Evolutionary conservation across 2,329 filamentous ascomycete species (phyloP), one percentile per base, ranked within the genome.

Genomic region (Sporothrix luriei): DNA sequence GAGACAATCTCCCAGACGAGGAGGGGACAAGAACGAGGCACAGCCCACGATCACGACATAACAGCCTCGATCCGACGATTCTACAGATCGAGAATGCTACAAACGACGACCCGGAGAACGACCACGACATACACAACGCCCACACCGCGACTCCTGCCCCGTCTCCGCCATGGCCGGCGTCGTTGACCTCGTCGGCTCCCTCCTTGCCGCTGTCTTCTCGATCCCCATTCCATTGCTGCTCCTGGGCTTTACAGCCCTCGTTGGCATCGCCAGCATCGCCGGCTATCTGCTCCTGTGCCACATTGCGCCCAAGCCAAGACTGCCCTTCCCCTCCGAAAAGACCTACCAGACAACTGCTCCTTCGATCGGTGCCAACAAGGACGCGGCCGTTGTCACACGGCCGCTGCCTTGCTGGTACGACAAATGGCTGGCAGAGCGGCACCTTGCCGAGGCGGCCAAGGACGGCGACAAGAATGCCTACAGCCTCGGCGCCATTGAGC

Each of bases 341-440:
- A 88, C 85, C 49, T 99, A 94, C 82, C 85, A 88, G 64, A 96
- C 92, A 4, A 90, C 93, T 52, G 82, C 88, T 49, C 84, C 89
- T 52, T 84, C 90, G 74, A 90, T 90, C 66, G 46, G 46, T 5
- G 29, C 11, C 43, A 40, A 5, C 62, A 65, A 49, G 19, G 43
- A 66, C 13, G 62, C n/a, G n/a, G 55, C 80, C 77, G 75, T 71
- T 69, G 70, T 70, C n/a, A 73, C 79, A 26, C 80, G 82, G 7
- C 84, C 87, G 74, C 83, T 97, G 38, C 91, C 94, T 13, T 97
- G 92, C 82, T 98, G 94, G 94, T 88, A 92, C 77, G 93, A 97
- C 78, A 84, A 85, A 77, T 90, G 89, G 86, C 85, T 89, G 43
- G 84, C 84, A 64, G 87, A 87, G 78, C 87, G 85, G 77, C 85